These are phyloP conservation scores for Leucoagaricus sp. DNA, from an alignment of 1,284 basidiomycete genomes.

Conservation along the genomic window DNA sequence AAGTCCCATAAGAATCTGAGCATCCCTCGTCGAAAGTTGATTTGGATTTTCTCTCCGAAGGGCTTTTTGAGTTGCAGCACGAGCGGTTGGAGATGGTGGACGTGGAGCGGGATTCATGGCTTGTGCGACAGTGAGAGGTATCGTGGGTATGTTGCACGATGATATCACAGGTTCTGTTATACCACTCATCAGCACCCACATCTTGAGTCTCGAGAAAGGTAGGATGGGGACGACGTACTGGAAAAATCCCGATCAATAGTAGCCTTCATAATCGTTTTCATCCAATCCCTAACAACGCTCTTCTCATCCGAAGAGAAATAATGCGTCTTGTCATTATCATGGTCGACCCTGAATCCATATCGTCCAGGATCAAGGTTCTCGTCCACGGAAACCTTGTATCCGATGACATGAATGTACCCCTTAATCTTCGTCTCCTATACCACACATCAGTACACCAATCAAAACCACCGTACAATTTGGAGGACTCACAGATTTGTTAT, in stretches of 20 bases:
- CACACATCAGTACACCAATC: not conserved
- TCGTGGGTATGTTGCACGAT: slow-evolving; percentile 96
- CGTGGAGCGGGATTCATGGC: slow-evolving; percentile 94
- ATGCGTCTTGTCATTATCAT: slow-evolving; percentile 87
- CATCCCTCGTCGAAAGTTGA: slow-evolving; percentile 86
- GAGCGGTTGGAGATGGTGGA: slow-evolving; percentile 88
- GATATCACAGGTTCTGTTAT: slow-evolving; percentile 87
- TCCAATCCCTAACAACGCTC: slow-evolving; percentile 88
- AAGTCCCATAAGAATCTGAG: slow-evolving; percentile 77
- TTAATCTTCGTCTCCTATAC: slow-evolving; percentile 90
- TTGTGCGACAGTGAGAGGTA: slow-evolving; percentile 93
- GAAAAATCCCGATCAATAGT: slow-evolving; percentile 93
- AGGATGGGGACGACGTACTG: slow-evolving; percentile 50
- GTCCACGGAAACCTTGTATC: slow-evolving; percentile 94
- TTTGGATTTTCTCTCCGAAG: slow-evolving; percentile 87
- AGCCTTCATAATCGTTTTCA: slow-evolving; percentile 99
- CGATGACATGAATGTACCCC: slow-evolving; percentile 90
- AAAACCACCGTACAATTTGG: slow-evolving; percentile 9
- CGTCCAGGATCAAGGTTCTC: slow-evolving; percentile 90
- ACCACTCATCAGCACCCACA: not conserved
- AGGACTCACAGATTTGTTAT: slow-evolving; percentile 62
- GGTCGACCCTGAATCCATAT: slow-evolving; percentile 95
- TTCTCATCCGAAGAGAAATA: slow-evolving; percentile 93
- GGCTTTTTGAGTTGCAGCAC: slow-evolving; percentile 89
- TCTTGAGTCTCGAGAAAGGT: too few relatives aligned